Evolutionary conservation across 495 filamentous ascomycete species (phyloP).

Genomic region (Penicillium steckii): DNA sequence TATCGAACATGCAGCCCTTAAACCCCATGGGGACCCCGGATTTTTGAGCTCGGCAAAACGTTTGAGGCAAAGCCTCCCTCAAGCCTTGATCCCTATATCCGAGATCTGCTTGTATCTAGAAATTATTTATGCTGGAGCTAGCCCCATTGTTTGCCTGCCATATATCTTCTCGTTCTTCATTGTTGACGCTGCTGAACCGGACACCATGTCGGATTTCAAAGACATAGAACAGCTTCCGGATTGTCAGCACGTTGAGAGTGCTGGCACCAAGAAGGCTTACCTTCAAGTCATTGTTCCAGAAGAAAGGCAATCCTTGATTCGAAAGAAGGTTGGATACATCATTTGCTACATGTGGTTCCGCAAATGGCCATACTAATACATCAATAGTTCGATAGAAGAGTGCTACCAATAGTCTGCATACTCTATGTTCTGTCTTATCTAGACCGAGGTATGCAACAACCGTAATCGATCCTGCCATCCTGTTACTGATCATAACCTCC

Average conservation of each 20-base stretch:
- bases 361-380: no score
- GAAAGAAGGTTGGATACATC: conserved; percentile 23
- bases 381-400: conserved; percentile 26
- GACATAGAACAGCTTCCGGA: not conserved
- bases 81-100: not conserved
- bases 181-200: not conserved
- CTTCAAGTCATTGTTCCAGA: not conserved
- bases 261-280: not conserved
- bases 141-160: no score
- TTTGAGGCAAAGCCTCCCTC: not conserved
- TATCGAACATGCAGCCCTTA: not conserved
- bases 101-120: not conserved
- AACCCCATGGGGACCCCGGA: conserved; percentile 2
- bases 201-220: not conserved
- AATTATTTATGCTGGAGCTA: not conserved
- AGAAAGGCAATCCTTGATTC: conserved; percentile 12
- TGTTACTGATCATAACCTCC: no score
- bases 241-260: conserved; percentile 5
- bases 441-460: conserved; percentile 21
- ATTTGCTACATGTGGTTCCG: no score
- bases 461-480: no score
- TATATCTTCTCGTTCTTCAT: not conserved
- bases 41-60: not conserved
- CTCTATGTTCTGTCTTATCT: conserved; percentile 31
- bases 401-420: conserved; percentile 28